Conservation (phyloP, 176 grass and related monocot genomes). For the Olyra latifolia region DNA sequence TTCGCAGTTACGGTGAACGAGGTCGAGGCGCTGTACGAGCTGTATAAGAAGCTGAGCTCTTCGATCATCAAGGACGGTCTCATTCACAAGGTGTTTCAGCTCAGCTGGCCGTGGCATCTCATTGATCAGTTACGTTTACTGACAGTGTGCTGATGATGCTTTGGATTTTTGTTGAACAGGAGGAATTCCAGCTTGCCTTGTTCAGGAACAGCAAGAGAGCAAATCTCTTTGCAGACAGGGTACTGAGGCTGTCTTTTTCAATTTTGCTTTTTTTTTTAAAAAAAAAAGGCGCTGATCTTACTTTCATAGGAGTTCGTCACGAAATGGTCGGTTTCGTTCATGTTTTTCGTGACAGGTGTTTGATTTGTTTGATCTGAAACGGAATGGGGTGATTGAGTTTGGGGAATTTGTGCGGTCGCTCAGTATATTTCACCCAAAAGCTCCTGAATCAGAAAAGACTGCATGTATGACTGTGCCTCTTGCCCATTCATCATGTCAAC, state of each 20-base stretch:
- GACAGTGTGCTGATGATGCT: background rate
- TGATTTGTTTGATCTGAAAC: slow-evolving; percentile 71
- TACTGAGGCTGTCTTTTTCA: background rate
- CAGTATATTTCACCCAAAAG: slow-evolving; percentile 65
- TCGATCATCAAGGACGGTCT: slow-evolving; percentile 81
- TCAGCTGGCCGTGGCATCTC: background rate
- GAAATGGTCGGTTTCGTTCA: background rate
- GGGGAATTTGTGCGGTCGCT: slow-evolving; percentile 78
- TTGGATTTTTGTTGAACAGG: slow-evolving; percentile 28
- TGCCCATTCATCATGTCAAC: background rate
- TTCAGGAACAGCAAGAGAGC: slow-evolving; percentile 62
- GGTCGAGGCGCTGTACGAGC: slow-evolving; percentile 72
- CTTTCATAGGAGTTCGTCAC: background rate
- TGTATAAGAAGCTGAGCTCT: slow-evolving; percentile 70
- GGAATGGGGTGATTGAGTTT: slow-evolving; percentile 71
- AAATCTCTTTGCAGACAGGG: slow-evolving; percentile 79
- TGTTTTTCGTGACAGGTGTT: slow-evolving; percentile 49
- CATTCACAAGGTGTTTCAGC: slow-evolving; percentile 67
- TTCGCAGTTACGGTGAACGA: slow-evolving; percentile 69
- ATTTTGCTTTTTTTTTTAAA: background rate
- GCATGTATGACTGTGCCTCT: slow-evolving; percentile 39
- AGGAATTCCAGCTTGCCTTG: slow-evolving; percentile 73
- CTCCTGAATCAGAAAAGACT: slow-evolving; percentile 48
- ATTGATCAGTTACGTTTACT: background rate
- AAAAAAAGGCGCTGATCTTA: background rate